Evolutionary conservation across 139 green algal genomes (phyloP).

Genomic region (Tetraselmis striata): DNA sequence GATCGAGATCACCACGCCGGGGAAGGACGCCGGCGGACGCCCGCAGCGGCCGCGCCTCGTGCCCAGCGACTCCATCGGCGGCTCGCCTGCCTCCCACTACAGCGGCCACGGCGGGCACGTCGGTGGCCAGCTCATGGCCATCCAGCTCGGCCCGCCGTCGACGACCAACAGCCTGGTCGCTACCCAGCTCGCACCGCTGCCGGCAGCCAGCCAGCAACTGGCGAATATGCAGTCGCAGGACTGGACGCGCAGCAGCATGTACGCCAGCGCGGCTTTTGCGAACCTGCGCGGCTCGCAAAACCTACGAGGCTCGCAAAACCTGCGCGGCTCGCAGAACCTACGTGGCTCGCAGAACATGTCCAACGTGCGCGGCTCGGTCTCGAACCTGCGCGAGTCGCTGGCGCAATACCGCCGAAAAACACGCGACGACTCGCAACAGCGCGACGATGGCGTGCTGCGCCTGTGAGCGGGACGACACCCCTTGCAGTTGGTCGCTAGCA

Average conservation of each 20-base stretch:
- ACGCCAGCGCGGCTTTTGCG: background rate
- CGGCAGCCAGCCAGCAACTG: too few species aligned
- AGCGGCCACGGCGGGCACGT: too few species aligned
- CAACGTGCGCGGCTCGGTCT: background rate
- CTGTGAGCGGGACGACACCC: too few species aligned
- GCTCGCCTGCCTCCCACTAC: background rate
- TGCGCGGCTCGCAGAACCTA: background rate
- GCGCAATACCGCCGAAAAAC: background rate
- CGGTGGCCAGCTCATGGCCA: too few species aligned
- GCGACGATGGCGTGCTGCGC: background rate
- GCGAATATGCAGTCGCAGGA: too few species aligned
- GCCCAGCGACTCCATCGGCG: background rate
- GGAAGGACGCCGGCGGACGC: background rate
- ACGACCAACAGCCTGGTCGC: too few species aligned
- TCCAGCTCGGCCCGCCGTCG: too few species aligned
- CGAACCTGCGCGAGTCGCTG: background rate
- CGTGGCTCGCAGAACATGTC: background rate
- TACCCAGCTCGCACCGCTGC: too few species aligned
- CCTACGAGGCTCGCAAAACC: background rate
- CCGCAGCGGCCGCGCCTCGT: background rate
- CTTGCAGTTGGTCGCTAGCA: too few species aligned
- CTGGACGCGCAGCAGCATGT: background rate
- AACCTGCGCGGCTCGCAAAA: background rate
- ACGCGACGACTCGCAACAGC: background rate
- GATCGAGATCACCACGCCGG: background rate